Evolutionary conservation across 441 rosid species (phyloP), one percentile per base, ranked within the genome.

Genomic region (Pelargonium myrrhifolium): DNA sequence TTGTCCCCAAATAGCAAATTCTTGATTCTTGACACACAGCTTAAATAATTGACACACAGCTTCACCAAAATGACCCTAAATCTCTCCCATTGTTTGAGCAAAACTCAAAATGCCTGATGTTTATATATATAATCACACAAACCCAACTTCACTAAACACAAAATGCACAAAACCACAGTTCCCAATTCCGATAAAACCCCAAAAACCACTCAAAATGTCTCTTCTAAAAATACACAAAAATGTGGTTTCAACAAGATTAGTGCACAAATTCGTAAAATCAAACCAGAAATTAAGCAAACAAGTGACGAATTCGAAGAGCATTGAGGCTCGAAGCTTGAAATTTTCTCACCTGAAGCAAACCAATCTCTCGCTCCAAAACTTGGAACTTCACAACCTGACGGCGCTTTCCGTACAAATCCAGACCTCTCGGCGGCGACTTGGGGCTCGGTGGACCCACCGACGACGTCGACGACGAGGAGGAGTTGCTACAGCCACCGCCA

Each of bases 321-420:
- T 9, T 45, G 51, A 14, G 51, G 12, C 14, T 45, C 51, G 12
- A 45, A 11, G 10, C 14, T 24, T 24, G 26, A 24, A 24, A 24
- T 24, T 24, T 24, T 24, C 71, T 26, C 17, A 79, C 90, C 85
- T 83, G 75, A 62, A 86, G 85, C 71, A 73, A 62, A 35, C 73
- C 74, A 66, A 86, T 83, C 69, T 86, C 90, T 68, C 82, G 77
- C 75, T 83, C 90, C 65, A 83, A 79, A 67, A 77, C 66, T 70
- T 84, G 86, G 37, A 82, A 77, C 42, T 74, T 82, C 47, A 79
- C 73, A 74, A 80, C 26, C 74, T 78, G 82, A 69, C 79, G 70
- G 72, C 87, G 69, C 74, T 75, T 86, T 4, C 85, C 85, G 55
- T 73, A 82, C 81, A 86, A 77, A 75, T 83, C 87, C 18, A 77